These are phyloP conservation scores for Pythium rishiriense DNA, from an alignment of 352 stramenopile genomes.

Conservation along the genomic window DNA sequence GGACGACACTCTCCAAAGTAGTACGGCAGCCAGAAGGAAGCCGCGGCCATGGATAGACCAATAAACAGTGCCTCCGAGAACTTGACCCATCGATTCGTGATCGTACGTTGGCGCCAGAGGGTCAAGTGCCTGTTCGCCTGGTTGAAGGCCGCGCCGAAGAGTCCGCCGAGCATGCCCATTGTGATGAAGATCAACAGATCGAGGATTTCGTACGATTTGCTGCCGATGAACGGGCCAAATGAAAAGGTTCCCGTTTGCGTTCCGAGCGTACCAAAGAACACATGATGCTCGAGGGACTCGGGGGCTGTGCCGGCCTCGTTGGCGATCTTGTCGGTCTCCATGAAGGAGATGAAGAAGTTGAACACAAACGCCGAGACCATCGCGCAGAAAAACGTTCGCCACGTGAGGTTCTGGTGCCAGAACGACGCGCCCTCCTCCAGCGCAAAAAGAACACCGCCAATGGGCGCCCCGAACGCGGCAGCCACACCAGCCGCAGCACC, in stretches of 20 bases:
- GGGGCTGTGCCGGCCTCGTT: slow-evolving; percentile 32
- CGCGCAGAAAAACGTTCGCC: slow-evolving; percentile 96
- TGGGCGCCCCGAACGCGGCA: slow-evolving; percentile 96
- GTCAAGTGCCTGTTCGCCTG: slow-evolving; percentile 93
- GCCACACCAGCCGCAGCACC: slow-evolving; percentile 96
- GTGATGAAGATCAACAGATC: slow-evolving; percentile 96
- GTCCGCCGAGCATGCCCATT: slow-evolving; percentile 96
- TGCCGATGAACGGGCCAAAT: slow-evolving; percentile 87
- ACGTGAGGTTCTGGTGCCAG: slow-evolving; percentile 98
- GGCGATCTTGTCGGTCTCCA: slow-evolving; percentile 46
- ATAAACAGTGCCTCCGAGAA: slow-evolving; percentile 70
- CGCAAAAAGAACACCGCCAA: slow-evolving; percentile 97
- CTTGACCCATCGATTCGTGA: slow-evolving; percentile 68
- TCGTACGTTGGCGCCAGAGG: slow-evolving; percentile 61
- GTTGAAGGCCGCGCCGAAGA: slow-evolving; percentile 98
- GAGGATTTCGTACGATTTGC: slow-evolving; percentile 93
- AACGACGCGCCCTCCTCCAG: slow-evolving; percentile 98
- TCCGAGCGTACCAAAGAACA: slow-evolving; percentile 66
- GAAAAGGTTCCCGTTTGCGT: slow-evolving; percentile 84
- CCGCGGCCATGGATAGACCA: slow-evolving; percentile 57
- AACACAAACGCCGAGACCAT: slow-evolving; percentile 91
- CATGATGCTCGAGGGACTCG: slow-evolving; percentile 28
- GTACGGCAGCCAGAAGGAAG: slow-evolving; percentile 81
- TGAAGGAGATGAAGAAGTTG: slow-evolving; percentile 85
- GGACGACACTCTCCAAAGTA: slow-evolving; percentile 66